Evolutionary conservation across 257 asterid species (phyloP), one percentile per base, ranked within the genome.

Genomic region (Capsicum chinense): DNA sequence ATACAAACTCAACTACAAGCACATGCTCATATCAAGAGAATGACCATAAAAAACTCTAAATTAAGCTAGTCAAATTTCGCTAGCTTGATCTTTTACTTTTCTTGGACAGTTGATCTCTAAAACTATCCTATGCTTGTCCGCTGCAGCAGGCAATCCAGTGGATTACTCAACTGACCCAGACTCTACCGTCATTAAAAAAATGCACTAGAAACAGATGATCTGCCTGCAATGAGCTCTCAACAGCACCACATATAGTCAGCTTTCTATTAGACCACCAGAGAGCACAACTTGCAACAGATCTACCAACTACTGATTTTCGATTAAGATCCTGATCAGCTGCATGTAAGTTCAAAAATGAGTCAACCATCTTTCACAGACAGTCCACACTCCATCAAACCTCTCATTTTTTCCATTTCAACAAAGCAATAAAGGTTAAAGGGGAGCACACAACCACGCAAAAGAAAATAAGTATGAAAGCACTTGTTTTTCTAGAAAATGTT

Each of bases 301-400:
- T 74, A 10, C 19, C 80, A 48, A n/a, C 10, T 47, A 50, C 80
- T 1, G 37, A 17, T 44, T 73, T 73, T 48, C 39, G 0, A 19
- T 50, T 19, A 50, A 52, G 44, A 74, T 74, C 84, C 48, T 16
- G 52, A 7, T 37, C 66, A 82, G 42, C 84, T 67, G 85, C 67
- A 82, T 15, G 12, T 15, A 21, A 82, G 78, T 10, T 58, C 7
- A 16, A 59, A 59, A 39, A 39, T 39, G 44, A 39, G 44, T 39
- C 44, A 39, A 39, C 4, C 44, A 2, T 39, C 44, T 39, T 39
- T 3, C 44, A 39, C 2, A 39, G 44, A 39, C 44, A 39, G 3
- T 39, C 4, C 44, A 39, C 44, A 39, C 44, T 39, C 44, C 44
- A 39, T 39, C 44, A 39, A 39, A 2, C 44, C 44, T 39, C 44